Evolutionary conservation across 208 protist genomes (phyloP).

Genomic region (Leishmania martiniquensis): DNA sequence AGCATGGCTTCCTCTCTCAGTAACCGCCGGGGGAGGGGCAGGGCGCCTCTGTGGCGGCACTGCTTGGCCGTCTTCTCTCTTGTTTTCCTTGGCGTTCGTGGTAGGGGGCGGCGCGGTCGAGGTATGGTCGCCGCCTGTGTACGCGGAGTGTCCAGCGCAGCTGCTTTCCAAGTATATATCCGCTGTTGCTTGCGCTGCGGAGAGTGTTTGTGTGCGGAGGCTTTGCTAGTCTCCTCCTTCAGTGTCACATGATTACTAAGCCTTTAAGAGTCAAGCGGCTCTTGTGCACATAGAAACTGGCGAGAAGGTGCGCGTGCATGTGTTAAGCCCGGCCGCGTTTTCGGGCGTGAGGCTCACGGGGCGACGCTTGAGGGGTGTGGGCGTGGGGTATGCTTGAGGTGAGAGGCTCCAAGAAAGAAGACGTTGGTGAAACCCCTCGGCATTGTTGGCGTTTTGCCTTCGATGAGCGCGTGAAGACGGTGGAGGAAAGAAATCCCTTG

Average conservation of each 20-base stretch:
- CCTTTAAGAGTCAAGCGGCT: neutral
- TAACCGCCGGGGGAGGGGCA: constrained; percentile 1
- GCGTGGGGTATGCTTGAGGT: neutral
- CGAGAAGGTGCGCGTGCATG: neutral
- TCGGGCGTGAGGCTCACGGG: neutral
- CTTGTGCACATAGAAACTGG: neutral
- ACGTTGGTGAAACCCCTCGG: neutral
- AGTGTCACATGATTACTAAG: constrained; percentile 1
- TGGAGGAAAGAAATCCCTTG: neutral
- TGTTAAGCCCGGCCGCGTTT: neutral
- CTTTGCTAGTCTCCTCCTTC: neutral
- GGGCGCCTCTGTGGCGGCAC: neutral
- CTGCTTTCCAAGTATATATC: neutral
- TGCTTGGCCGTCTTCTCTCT: neutral
- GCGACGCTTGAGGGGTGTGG: neutral
- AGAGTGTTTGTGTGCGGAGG: neutral
- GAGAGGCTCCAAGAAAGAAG: neutral
- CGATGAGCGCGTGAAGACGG: neutral
- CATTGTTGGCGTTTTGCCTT: neutral
- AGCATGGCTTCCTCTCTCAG: constrained; percentile 58
- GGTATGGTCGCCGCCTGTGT: neutral
- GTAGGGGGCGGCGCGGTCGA: neutral
- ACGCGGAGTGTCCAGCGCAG: neutral
- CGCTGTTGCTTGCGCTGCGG: neutral
- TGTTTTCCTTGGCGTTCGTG: neutral